phyloP scores from a whole-genome alignment of 495 filamentous ascomycete genomes.

The Talaromyces proteolyticus region DNA sequence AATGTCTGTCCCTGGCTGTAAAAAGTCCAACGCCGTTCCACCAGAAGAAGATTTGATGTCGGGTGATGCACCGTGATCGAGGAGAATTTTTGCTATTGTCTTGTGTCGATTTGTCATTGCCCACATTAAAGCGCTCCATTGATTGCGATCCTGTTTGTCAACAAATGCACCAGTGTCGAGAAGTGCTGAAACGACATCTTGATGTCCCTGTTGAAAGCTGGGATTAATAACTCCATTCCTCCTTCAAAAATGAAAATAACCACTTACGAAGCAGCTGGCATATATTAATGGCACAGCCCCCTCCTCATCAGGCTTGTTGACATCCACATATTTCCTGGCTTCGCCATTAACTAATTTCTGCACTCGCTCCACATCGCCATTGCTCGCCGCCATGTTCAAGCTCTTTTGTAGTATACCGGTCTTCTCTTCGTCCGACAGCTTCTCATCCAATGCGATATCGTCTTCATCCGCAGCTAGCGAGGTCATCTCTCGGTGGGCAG shows the following conservation, averaged over 20 bases:
- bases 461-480: slow-evolving; percentile 72
- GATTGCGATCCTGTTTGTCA: slow-evolving; percentile 88
- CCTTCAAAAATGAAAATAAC: slow-evolving; percentile 3
- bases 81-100: slow-evolving; percentile 80
- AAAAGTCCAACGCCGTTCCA: slow-evolving; percentile 94
- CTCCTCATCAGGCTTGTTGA: slow-evolving; percentile 89
- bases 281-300: slow-evolving; percentile 94
- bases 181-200: slow-evolving; percentile 78
- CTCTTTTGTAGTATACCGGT: slow-evolving; percentile 74
- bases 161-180: slow-evolving; percentile 85
- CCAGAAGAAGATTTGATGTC: slow-evolving; percentile 92
- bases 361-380: slow-evolving; percentile 83
- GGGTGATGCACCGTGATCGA: slow-evolving; percentile 92
- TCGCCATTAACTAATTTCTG: slow-evolving; percentile 68
- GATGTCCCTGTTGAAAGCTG: slow-evolving; percentile 62
- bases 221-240: slow-evolving; percentile 10
- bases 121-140: slow-evolving; percentile 99
- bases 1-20: slow-evolving; percentile 90
- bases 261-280: slow-evolving; percentile 85
- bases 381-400: slow-evolving; percentile 93
- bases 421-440: slow-evolving; percentile 72
- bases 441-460: slow-evolving; percentile 64
- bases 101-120: slow-evolving; percentile 99
- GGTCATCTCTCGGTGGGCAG: slow-evolving; percentile 69
- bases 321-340: slow-evolving; percentile 72